phyloP scores from a whole-genome alignment of 2,329 filamentous ascomycete genomes.

The Leptographium flavum region DNA sequence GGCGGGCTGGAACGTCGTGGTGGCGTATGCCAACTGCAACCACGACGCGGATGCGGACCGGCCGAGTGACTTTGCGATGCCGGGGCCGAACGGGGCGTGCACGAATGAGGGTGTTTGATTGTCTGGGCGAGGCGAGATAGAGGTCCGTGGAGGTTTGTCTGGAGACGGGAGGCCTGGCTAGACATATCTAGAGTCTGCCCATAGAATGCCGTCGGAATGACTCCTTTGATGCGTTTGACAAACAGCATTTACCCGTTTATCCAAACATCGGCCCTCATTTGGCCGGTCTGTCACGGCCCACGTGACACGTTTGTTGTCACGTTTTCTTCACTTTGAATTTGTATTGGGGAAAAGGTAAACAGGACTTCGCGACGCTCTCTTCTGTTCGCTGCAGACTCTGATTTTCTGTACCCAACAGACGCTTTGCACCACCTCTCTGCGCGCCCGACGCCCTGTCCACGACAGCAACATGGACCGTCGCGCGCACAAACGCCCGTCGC shows the following conservation, averaged over 20 bases:
- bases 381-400: too few relatives aligned
- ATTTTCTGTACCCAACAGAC: too few relatives aligned
- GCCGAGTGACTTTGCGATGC: not conserved
- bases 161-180: not conserved
- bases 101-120: not conserved
- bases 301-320: not conserved
- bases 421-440: too few relatives aligned
- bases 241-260: too few relatives aligned
- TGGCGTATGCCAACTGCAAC: conserved; percentile 6
- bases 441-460: too few relatives aligned
- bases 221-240: too few relatives aligned
- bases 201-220: not conserved
- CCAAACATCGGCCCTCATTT: too few relatives aligned
- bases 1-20: conserved; percentile 3
- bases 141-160: not conserved
- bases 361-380: too few relatives aligned
- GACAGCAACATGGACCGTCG: too few relatives aligned
- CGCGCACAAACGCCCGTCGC: too few relatives aligned
- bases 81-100: conserved; percentile 4
- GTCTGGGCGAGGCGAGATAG: not conserved
- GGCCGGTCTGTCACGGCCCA: too few relatives aligned
- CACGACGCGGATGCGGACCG: conserved; percentile 1
- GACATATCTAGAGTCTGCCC: not conserved
- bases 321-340: not conserved
- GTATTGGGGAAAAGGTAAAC: too few relatives aligned